These are phyloP conservation scores for Coelastrella sp. DNA, from an alignment of 139 green algal species.

Conservation along the genomic window DNA sequence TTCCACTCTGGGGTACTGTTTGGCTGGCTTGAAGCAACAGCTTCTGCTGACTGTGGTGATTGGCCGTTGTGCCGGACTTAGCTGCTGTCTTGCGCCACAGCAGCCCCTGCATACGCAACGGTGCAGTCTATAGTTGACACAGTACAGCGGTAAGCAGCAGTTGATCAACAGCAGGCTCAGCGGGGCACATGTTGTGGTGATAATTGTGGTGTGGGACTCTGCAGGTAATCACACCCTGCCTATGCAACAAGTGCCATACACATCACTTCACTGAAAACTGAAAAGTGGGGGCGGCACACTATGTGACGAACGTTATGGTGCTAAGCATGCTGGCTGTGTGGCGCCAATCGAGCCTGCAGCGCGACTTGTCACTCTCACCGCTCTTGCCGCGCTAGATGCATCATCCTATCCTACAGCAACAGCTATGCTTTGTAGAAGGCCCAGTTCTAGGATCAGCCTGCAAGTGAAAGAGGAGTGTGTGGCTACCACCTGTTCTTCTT, in stretches of 20 bases:
- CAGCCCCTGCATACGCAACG: neutral
- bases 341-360: neutral
- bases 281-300: too few relatives aligned
- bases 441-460: too few relatives aligned
- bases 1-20: neutral
- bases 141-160: too few relatives aligned
- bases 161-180: neutral
- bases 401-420: neutral
- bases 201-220: neutral
- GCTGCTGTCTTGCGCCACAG: neutral
- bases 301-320: too few relatives aligned
- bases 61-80: neutral
- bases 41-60: neutral
- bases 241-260: too few relatives aligned
- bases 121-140: too few relatives aligned
- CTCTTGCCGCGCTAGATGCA: neutral
- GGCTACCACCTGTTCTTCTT: neutral
- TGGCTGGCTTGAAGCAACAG: neutral
- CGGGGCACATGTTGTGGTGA: neutral
- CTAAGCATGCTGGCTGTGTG: neutral
- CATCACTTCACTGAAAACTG: too few relatives aligned
- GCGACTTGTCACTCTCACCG: neutral
- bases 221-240: too few relatives aligned
- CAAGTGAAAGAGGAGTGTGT: neutral
- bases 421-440: too few relatives aligned